Percentiles rank a stretch among this genome's conserved stretches.
These are phyloP conservation scores for Rhizoclosmatium sp. DNA, from an alignment of 192 early-diverging fungal species.

Conservation along the genomic window DNA sequence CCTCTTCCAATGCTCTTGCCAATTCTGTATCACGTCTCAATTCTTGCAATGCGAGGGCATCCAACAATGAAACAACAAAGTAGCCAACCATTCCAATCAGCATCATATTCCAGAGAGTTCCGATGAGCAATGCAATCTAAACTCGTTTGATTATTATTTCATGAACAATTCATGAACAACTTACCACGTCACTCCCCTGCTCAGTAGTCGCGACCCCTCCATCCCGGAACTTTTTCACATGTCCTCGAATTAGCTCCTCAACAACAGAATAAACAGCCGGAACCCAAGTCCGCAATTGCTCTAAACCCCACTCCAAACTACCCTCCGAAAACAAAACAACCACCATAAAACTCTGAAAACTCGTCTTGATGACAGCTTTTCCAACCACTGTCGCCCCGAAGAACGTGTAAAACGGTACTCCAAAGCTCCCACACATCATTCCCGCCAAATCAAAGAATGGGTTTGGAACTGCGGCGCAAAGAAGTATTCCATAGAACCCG, in stretches of 20 bases:
- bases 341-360: slow-evolving; percentile 84
- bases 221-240: background rate
- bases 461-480: slow-evolving; percentile 95
- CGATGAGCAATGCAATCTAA: slow-evolving; percentile 58
- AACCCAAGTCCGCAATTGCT: background rate
- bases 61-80: slow-evolving; percentile 84
- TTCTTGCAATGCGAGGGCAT: slow-evolving; percentile 81
- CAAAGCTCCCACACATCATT: slow-evolving; percentile 92
- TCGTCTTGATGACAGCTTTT: slow-evolving; percentile 88
- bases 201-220: background rate
- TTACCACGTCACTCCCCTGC: background rate
- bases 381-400: slow-evolving; percentile 95
- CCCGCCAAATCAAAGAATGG: slow-evolving; percentile 96
- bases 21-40: slow-evolving; percentile 47
- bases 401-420: slow-evolving; percentile 91
- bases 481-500: slow-evolving; percentile 90
- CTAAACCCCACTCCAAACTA: slow-evolving; percentile 54
- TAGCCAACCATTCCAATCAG: slow-evolving; percentile 83
- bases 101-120: slow-evolving; percentile 79
- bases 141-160: background rate
- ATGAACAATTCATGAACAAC: background rate
- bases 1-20: background rate
- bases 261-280: background rate
- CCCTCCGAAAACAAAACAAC: slow-evolving; percentile 86
- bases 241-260: background rate